Conservation (phyloP, 129 eudicot genomes). For the Helianthus annuus region HanXRQr2.0-SUNRISE NC_035449.2:48827401-48827900, state of each 20-base stretch:
- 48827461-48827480: constrained; percentile 83
- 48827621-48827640: constrained; percentile 80
- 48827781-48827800: constrained; percentile 79
- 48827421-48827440: constrained; percentile 62
- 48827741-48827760: constrained; percentile 81
- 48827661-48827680: constrained; percentile 70
- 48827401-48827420: constrained; percentile 97
- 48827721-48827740: constrained; percentile 54
- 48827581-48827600: constrained; percentile 39
- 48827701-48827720: constrained; percentile 69
- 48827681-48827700: constrained; percentile 90
- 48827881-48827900: neutral
- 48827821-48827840: constrained; percentile 73
- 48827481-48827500: constrained; percentile 87
- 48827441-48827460: constrained; percentile 63
- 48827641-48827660: constrained; percentile 90
- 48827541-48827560: neutral
- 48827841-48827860: constrained; percentile 87
- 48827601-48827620: constrained; percentile 78
- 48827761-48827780: constrained; percentile 92
- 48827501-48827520: constrained; percentile 59
- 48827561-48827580: neutral
- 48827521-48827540: constrained; percentile 55
- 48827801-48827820: constrained; percentile 66
- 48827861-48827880: constrained; percentile 95